Evolutionary conservation across 306 rosid species (phyloP).

Genomic region (Pterocarpus santalinus): DNA sequence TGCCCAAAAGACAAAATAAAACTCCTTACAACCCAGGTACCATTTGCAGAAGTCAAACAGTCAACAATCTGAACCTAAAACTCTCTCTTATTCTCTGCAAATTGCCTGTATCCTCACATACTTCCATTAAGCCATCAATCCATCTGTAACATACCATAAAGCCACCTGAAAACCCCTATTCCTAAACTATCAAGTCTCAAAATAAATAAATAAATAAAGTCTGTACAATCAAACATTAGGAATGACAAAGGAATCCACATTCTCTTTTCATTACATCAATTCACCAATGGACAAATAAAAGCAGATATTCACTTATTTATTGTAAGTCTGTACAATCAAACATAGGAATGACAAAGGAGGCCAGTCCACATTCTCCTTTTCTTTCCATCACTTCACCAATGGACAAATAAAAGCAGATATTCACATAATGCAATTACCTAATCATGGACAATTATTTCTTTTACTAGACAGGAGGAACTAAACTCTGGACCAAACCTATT

Average conservation of each 20-base stretch:
- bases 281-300: slow-evolving; percentile 6
- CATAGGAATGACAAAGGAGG: slow-evolving; percentile 9
- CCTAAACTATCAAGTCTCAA: neutral
- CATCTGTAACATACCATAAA: neutral
- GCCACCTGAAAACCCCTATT: slow-evolving; percentile 15
- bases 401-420: neutral
- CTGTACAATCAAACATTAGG: neutral
- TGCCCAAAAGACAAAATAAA: slow-evolving; percentile 37
- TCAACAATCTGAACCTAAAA: neutral
- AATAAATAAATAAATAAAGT: neutral
- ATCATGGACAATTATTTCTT: neutral
- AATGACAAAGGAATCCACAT: slow-evolving; percentile 22
- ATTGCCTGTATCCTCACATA: neutral
- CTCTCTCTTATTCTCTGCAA: slow-evolving; percentile 15
- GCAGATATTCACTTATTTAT: slow-evolving; percentile 14
- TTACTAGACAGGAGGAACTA: slow-evolving; percentile 4
- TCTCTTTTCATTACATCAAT: slow-evolving; percentile 19
- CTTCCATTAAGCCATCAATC: slow-evolving; percentile 25
- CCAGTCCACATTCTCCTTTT: neutral
- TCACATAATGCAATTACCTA: slow-evolving; percentile 15
- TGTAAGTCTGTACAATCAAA: neutral
- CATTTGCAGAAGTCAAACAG: slow-evolving; percentile 1
- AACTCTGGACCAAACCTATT: neutral
- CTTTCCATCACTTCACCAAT: slow-evolving; percentile 7
- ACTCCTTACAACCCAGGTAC: slow-evolving; percentile 13